A percentile compares a stretch with the other conserved stretches of the same genome.
Evolutionary conservation across 768 basidiomycete genomes (phyloP).

Genomic region (Pisolithus orientalis): DNA sequence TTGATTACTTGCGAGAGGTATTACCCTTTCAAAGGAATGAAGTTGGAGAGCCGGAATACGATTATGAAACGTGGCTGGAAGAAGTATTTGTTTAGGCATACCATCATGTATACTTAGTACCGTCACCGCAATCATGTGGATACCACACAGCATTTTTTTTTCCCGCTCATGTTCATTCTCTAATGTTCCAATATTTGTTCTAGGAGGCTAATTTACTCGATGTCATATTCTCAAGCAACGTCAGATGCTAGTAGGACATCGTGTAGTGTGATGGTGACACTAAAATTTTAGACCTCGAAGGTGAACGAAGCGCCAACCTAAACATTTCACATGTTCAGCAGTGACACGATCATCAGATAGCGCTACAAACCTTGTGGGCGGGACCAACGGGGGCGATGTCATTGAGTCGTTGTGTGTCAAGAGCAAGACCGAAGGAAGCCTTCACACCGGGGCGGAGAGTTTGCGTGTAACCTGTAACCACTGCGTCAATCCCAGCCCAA

Average conservation of each 20-base stretch:
- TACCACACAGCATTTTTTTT: conserved; percentile 68
- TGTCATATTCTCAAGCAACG: too few relatives aligned
- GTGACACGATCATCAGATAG: neutral
- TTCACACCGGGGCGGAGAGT: conserved; percentile 89
- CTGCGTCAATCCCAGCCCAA: conserved; percentile 7
- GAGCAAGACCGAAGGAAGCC: conserved; percentile 87
- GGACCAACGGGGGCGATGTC: conserved; percentile 57
- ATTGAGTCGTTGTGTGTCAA: conserved; percentile 91
- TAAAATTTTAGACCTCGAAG: conserved; percentile 57
- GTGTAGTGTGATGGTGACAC: neutral
- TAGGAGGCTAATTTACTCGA: neutral
- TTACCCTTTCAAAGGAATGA: conserved; percentile 60
- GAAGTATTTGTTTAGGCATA: conserved; percentile 57
- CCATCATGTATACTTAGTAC: conserved; percentile 17
- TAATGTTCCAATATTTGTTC: neutral
- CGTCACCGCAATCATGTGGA: too few relatives aligned
- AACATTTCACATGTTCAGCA: neutral
- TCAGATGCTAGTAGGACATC: too few relatives aligned
- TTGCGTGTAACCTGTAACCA: conserved; percentile 75
- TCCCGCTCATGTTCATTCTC: too few relatives aligned
- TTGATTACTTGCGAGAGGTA: conserved; percentile 76
- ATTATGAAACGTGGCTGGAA: conserved; percentile 79
- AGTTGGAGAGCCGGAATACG: conserved; percentile 61
- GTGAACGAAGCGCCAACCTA: conserved; percentile 68
- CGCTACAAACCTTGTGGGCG: conserved; percentile 61